Percentiles rank a stretch among this genome's conserved stretches.
Evolutionary conservation across 192 early-diverging fungal genomes (phyloP).

Genomic region (Backusella liffmaniae): DNA sequence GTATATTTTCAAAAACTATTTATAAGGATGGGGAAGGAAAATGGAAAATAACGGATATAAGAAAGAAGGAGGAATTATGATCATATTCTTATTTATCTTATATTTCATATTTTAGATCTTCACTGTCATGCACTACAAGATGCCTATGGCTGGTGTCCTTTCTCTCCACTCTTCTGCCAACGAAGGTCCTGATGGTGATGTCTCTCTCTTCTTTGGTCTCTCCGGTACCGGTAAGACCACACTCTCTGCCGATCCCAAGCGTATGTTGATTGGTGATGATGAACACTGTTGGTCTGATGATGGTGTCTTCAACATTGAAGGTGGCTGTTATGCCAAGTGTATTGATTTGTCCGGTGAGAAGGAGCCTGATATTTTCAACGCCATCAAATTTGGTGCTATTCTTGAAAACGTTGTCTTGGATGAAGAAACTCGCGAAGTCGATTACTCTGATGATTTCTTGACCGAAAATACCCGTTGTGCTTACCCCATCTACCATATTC

Average conservation of each 20-base stretch:
- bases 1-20: slow-evolving; percentile 16
- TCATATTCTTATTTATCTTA: not conserved
- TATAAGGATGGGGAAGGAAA: not conserved
- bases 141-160: slow-evolving; percentile 91
- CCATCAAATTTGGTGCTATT: slow-evolving; percentile 91
- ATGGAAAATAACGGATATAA: not conserved
- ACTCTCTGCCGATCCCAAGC: slow-evolving; percentile 90
- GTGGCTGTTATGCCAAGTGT: slow-evolving; percentile 98
- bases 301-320: slow-evolving; percentile 99
- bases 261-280: slow-evolving; percentile 96
- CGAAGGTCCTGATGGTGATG: slow-evolving; percentile 85
- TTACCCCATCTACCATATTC: slow-evolving; percentile 95
- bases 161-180: slow-evolving; percentile 95
- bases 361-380: slow-evolving; percentile 98
- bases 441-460: slow-evolving; percentile 74
- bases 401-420: slow-evolving; percentile 94
- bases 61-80: not conserved
- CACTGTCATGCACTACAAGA: slow-evolving; percentile 98
- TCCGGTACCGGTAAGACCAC: slow-evolving; percentile 99
- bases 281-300: slow-evolving; percentile 99
- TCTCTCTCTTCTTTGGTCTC: slow-evolving; percentile 97
- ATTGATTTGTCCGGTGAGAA: slow-evolving; percentile 94
- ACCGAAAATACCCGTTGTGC: slow-evolving; percentile 98
- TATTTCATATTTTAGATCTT: slow-evolving; percentile 54
- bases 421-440: slow-evolving; percentile 68